Conservation (phyloP, 345 rosid species). For the Brassica carinata region DNA sequence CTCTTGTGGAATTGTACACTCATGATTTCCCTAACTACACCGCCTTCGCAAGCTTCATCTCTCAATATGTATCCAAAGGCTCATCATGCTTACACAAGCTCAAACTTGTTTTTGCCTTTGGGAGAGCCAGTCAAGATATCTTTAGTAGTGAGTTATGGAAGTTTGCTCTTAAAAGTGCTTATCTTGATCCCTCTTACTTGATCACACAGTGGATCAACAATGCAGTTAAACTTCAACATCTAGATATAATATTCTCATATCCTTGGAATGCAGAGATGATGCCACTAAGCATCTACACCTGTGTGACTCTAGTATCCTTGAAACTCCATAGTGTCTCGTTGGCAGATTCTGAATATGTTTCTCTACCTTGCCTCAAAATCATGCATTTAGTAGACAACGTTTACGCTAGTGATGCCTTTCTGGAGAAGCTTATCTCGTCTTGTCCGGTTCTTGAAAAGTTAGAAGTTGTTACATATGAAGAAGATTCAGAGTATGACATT, state of each 20-base stretch:
- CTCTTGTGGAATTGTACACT: neutral
- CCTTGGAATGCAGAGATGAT: neutral
- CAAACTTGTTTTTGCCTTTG: neutral
- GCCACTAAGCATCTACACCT: constrained; percentile 1
- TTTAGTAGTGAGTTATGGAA: neutral
- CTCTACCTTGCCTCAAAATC: constrained; percentile 13
- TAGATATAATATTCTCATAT: neutral
- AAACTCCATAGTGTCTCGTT: neutral
- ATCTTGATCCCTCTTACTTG: neutral
- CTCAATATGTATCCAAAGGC: neutral
- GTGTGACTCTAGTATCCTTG: neutral
- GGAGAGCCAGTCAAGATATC: neutral
- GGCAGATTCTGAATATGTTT: neutral
- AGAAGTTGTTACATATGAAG: neutral
- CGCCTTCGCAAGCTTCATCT: neutral
- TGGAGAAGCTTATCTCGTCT: constrained; percentile 2
- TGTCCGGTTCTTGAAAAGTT: neutral
- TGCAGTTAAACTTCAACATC: neutral
- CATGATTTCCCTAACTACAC: neutral
- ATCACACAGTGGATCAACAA: neutral
- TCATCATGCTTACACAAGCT: constrained; percentile 11
- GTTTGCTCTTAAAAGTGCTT: too few species aligned
- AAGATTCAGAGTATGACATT: neutral
- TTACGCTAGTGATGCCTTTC: neutral
- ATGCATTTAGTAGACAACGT: neutral